These are phyloP conservation scores for Galeopsis tetrahit DNA, from an alignment of 257 asterid genomes.

Conservation along the genomic window DNA sequence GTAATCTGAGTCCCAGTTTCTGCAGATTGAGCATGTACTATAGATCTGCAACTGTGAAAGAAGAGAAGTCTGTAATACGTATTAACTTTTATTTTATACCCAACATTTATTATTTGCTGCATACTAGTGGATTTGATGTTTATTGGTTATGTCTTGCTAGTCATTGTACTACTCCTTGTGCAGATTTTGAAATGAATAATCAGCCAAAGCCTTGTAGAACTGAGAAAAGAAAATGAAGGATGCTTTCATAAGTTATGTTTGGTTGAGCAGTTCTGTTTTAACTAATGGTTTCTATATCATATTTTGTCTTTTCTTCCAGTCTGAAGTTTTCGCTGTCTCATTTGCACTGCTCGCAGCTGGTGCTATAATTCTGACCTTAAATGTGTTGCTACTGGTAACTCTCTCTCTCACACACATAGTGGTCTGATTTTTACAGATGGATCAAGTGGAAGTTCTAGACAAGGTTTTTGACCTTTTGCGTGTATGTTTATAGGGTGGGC, in stretches of 20 bases:
- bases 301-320: constrained; percentile 52
- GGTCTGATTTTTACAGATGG: not conserved
- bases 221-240: not conserved
- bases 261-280: constrained; percentile 8
- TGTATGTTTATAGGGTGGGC: constrained; percentile 72
- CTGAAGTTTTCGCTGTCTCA: constrained; percentile 97
- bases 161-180: constrained; percentile 3
- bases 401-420: constrained; percentile 7
- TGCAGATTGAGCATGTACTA: not conserved
- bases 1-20: not conserved
- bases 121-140: not conserved
- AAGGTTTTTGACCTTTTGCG: constrained; percentile 18
- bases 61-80: constrained; percentile 1
- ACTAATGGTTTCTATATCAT: constrained; percentile 18
- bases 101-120: constrained; percentile 6
- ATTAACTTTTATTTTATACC: constrained; percentile 4
- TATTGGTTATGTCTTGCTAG: not conserved
- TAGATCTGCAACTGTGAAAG: not conserved
- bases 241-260: constrained; percentile 11
- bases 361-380: constrained; percentile 89
- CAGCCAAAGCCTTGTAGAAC: constrained; percentile 16
- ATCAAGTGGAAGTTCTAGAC: not conserved
- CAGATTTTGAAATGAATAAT: constrained; percentile 18
- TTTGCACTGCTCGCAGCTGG: constrained; percentile 94
- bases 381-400: constrained; percentile 85